These are phyloP conservation scores for Diaporthe citri DNA, from an alignment of 2,329 filamentous ascomycete genomes.

Conservation along the genomic window DNA sequence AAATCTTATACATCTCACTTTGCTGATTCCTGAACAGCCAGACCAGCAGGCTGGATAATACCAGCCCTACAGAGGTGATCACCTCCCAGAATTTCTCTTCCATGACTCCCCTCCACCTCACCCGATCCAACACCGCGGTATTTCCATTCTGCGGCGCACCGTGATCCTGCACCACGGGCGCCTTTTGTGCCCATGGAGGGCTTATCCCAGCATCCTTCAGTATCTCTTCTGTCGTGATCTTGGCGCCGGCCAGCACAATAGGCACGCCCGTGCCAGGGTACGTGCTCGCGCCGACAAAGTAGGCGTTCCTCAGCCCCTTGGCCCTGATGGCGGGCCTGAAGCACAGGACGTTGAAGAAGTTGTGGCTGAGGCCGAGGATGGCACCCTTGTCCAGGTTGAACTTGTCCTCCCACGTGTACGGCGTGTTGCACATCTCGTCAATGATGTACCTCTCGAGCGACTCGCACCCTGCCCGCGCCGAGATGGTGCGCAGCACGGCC, in stretches of 20 bases:
- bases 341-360: constrained; percentile 79
- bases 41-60: not conserved
- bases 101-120: constrained; percentile 30
- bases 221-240: constrained; percentile 65
- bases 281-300: constrained; percentile 81
- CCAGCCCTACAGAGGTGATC: not conserved
- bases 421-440: constrained; percentile 76
- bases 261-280: constrained; percentile 84
- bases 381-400: constrained; percentile 84
- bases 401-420: constrained; percentile 71
- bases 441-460: constrained; percentile 61
- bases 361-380: constrained; percentile 79
- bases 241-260: constrained; percentile 77
- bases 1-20: not conserved
- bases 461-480: constrained; percentile 69
- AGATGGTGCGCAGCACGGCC: constrained; percentile 72
- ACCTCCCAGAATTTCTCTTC: constrained; percentile 28
- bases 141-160: constrained; percentile 42
- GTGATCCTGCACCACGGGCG: constrained; percentile 41
- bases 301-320: constrained; percentile 63
- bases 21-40: constrained; percentile 5
- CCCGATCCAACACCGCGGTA: constrained; percentile 38
- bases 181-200: constrained; percentile 48
- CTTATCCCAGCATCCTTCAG: constrained; percentile 50
- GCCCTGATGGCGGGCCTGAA: constrained; percentile 74